Evolutionary conservation across 805 yeast genomes (phyloP), one percentile per base, ranked within the genome.

Genomic region (Monosporozyma yasuniensis): DNA sequence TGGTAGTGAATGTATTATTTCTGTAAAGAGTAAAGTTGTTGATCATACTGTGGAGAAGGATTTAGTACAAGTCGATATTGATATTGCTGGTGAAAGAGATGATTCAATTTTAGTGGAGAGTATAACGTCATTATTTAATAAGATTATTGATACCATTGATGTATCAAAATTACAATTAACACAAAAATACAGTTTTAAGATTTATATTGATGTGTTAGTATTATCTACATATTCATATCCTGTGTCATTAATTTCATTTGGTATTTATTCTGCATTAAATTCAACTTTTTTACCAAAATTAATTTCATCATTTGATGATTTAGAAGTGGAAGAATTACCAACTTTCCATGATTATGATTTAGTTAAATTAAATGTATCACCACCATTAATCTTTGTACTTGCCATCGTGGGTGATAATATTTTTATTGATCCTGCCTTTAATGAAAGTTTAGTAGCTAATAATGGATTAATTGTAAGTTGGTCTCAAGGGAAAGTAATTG

Each of bases 1-100:
- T 66, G 98, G 99, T 21, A 80, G 88, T 53, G 98, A 93, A 67
- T 88, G 96, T 59, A 83, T 93, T 32, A 91, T 88, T 4, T 93
- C 97, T 61, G 77, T 91, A 45, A 93, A 93, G 67, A 79, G 90
- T 11, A 84, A 85, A 59, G 96, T 90, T 3, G 85, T 87, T 14
- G 74, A 71, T 45, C 69, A 67, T 50, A 57, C 67, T 5, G 67
- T 54, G 52, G 74, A 76, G 16, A 58, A 72, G 0, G 79, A 77
- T 18, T 68, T 87, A 35, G 70, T 90, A 9, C 80, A 81, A 43
- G 81, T 89, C 27, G 95, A 87, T 49, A 80, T 91, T 14, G 96
- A 87, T 58, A 77, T 85, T n/a, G 76, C 82, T 19, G 93, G 93
- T 1, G 74, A 77, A 58, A 76, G 93, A 63, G 96, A 88, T 56